Conservation (phyloP, 1,284 basidiomycete species). For the Cutaneotrichosporon daszewskae region DNA sequence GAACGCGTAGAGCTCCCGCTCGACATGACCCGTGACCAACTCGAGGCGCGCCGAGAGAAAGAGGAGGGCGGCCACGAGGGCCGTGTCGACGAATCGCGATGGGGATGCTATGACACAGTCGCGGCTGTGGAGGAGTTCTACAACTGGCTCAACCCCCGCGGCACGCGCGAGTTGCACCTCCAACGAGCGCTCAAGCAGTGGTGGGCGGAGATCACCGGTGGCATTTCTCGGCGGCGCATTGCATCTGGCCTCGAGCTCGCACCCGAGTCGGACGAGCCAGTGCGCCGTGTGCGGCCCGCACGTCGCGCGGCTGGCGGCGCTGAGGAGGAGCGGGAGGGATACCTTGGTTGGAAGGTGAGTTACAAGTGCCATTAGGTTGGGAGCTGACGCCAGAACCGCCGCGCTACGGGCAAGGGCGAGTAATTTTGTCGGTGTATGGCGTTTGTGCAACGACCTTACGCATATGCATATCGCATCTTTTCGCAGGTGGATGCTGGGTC, state of each 20-base stretch:
- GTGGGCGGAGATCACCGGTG: constrained; percentile 75
- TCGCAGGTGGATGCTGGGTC: too few species aligned
- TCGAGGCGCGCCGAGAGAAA: constrained; percentile 54
- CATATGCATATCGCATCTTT: too few species aligned
- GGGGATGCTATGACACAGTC: constrained; percentile 79
- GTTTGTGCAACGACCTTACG: too few species aligned
- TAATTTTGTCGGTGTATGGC: too few species aligned
- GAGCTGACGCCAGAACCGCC: too few species aligned
- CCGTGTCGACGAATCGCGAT: constrained; percentile 72
- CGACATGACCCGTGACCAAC: constrained; percentile 52
- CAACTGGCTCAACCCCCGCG: constrained; percentile 86
- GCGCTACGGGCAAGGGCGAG: too few species aligned
- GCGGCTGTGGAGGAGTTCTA: constrained; percentile 81
- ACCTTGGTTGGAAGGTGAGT: constrained; percentile 36
- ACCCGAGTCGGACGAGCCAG: constrained; percentile 1
- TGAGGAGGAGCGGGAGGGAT: constrained; percentile 27
- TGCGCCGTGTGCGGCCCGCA: constrained; percentile 12
- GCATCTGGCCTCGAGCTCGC: constrained; percentile 25
- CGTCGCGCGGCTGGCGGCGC: constrained; percentile 17
- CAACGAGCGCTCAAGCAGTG: constrained; percentile 74
- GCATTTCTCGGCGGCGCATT: constrained; percentile 52
- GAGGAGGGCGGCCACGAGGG: constrained; percentile 69
- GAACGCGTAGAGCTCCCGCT: constrained; percentile 54
- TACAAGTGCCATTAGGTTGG: too few species aligned
- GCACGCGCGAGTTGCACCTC: constrained; percentile 76